Base-by-base conservation (phyloP, 805 yeast species). In the Candida ficus region DNA sequence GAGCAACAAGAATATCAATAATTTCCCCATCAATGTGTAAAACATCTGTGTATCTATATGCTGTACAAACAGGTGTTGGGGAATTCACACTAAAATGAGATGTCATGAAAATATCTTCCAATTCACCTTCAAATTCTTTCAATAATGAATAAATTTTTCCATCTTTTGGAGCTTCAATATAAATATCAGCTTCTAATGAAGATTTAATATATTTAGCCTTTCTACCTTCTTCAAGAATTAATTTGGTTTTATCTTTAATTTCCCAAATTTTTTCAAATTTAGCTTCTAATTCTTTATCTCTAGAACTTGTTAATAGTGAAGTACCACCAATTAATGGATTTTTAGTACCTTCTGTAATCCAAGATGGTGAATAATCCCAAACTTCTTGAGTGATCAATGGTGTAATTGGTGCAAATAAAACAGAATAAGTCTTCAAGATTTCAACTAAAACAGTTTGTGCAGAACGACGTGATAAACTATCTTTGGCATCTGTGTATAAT, bases 321-420 rank as follows among this genome's bases (percentile, higher is more conserved):
- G 27, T 22, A 13, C 54, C 58, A 17, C 33, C 38, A 7, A 52
- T 31, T 18, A 50, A 27, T 20, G 62, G 60, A 38, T 42, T 35
- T 4, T 26, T 31, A 6, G 41, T 30, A 4, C 39, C 46, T 6
- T 46, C 37, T 5, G 34, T 33, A 22, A 37, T 53, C 66, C 62
- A 41, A 28, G 34, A 21, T 23, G 49, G 10, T 76, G 80, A 4
- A 75, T 53, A 68, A 29, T 76, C 75, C 96, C 96, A 90, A 0
- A 78, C 88, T 55, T 93, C 97, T 61, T 93, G 98, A 0, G 91
- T 72, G 42, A 90, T 65, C 4, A 87, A 58, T 1, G 99, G 99
- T 29, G 83, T 63, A 1, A 93, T 76, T 2, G 99, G 98, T 0
- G 89, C 71, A 41, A 91, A 57, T 1, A 86, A 58, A 0, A 85